A percentile compares a stretch with the other conserved stretches of the same genome.
phyloP scores from a whole-genome alignment of 768 basidiomycete species.

The Mycena kentingensis region DNA sequence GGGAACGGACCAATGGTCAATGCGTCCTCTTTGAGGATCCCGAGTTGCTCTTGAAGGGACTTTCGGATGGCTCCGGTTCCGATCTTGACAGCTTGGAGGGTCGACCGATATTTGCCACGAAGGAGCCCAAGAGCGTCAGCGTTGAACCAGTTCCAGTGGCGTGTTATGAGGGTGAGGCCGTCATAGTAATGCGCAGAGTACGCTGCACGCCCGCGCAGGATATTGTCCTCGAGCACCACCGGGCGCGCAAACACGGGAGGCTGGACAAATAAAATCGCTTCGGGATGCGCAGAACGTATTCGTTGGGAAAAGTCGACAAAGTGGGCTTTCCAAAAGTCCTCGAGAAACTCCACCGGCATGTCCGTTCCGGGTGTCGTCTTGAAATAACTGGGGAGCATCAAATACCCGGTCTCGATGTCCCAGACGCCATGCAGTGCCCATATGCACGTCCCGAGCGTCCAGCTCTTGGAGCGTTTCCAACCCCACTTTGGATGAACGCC shows the following conservation, averaged over 20 bases:
- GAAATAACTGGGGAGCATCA: conserved; percentile 82
- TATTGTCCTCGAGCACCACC: conserved; percentile 56
- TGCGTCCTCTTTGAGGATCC: conserved; percentile 73
- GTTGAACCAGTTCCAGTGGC: conserved; percentile 95
- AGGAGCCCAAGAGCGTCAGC: conserved; percentile 93
- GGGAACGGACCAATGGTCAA: conserved; percentile 72
- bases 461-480: conserved; percentile 72
- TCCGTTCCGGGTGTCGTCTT: conserved; percentile 42
- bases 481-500: conserved; percentile 75
- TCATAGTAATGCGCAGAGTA: conserved; percentile 93
- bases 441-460: conserved; percentile 76
- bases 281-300: conserved; percentile 70
- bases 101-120: conserved; percentile 73
- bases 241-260: conserved; percentile 88
- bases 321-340: conserved; percentile 81
- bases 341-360: conserved; percentile 63
- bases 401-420: conserved; percentile 69
- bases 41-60: conserved; percentile 81
- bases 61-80: conserved; percentile 84
- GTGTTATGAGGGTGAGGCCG: conserved; percentile 87
- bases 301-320: conserved; percentile 55
- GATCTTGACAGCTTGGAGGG: conserved; percentile 72
- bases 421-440: conserved; percentile 93
- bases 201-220: conserved; percentile 65
- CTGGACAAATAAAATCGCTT: conserved; percentile 87